phyloP scores from a whole-genome alignment of 2,329 filamentous ascomycete species.

The Hymenotorrendiella dingleyae region DNA sequence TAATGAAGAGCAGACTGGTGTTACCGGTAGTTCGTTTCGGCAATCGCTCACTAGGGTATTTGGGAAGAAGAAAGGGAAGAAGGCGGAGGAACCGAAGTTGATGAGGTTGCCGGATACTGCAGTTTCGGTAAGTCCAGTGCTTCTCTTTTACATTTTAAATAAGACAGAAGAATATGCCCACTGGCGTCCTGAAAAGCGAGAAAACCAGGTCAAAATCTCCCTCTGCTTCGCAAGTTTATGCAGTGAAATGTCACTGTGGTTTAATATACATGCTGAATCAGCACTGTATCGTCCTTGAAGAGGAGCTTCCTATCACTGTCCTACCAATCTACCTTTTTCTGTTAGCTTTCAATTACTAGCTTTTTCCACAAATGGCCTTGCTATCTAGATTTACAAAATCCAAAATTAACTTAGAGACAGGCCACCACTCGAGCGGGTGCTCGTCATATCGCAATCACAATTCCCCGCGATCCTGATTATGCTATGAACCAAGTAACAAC shows the following conservation, averaged over 20 bases:
- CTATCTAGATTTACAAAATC: neutral
- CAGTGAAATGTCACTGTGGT: too few relatives aligned
- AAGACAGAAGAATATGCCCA: too few relatives aligned
- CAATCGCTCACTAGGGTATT: constrained; percentile 41
- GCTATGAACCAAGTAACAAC: neutral
- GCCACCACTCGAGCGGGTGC: constrained; percentile 44
- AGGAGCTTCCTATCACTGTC: neutral
- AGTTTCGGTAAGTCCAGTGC: constrained; percentile 43
- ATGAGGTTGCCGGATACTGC: constrained; percentile 49
- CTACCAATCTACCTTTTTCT: neutral
- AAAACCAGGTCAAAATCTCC: too few relatives aligned
- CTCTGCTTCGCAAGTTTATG: too few relatives aligned
- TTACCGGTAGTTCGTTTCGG: constrained; percentile 32
- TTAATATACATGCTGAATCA: neutral
- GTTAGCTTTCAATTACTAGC: neutral
- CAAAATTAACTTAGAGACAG: neutral
- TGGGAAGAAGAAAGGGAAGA: constrained; percentile 19
- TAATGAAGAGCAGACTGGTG: constrained; percentile 7
- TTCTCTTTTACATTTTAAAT: too few relatives aligned
- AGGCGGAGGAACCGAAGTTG: constrained; percentile 23
- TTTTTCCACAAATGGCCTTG: neutral
- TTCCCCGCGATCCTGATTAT: constrained; percentile 39
- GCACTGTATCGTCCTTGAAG: too few relatives aligned
- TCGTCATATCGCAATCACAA: constrained; percentile 56
- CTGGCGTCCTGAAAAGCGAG: too few relatives aligned